Conservation (phyloP, 2,329 filamentous ascomycete genomes). For the Sordariomycetes sp. region DNA sequence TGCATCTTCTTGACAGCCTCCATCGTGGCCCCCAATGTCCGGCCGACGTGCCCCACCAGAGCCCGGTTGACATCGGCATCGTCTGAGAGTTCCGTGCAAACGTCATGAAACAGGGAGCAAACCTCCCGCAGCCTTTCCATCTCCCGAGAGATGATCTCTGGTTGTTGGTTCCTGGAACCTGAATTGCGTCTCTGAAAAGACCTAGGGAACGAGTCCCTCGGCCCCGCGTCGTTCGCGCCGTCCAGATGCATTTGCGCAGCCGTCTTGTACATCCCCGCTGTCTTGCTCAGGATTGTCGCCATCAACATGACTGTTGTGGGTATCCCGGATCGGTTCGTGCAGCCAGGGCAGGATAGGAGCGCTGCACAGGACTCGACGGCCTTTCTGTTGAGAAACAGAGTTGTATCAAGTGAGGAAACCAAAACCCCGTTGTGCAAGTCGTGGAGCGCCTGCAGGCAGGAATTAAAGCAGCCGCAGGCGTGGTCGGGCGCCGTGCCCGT, state of each 20-base stretch:
- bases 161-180: constrained; percentile 19
- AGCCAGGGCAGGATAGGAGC: constrained; percentile 33
- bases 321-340: constrained; percentile 29
- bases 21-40: constrained; percentile 29
- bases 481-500: not conserved
- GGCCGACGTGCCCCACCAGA: constrained; percentile 32
- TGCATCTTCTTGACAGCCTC: constrained; percentile 28
- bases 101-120: constrained; percentile 30
- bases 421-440: constrained; percentile 31
- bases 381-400: constrained; percentile 33
- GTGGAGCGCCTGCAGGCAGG: constrained; percentile 34
- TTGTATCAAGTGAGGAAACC: constrained; percentile 29
- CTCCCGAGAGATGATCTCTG: constrained; percentile 36
- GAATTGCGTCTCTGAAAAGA: not conserved
- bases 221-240: not conserved
- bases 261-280: constrained; percentile 33
- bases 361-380: constrained; percentile 35
- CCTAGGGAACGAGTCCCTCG: no score
- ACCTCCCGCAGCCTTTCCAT: constrained; percentile 35
- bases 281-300: constrained; percentile 36
- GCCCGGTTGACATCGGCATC: constrained; percentile 31
- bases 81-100: constrained; percentile 26
- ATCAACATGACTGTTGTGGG: constrained; percentile 37
- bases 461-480: constrained; percentile 33
- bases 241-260: not conserved